Conservation (phyloP, 345 rosid species). For the Clausena lansium region DNA sequence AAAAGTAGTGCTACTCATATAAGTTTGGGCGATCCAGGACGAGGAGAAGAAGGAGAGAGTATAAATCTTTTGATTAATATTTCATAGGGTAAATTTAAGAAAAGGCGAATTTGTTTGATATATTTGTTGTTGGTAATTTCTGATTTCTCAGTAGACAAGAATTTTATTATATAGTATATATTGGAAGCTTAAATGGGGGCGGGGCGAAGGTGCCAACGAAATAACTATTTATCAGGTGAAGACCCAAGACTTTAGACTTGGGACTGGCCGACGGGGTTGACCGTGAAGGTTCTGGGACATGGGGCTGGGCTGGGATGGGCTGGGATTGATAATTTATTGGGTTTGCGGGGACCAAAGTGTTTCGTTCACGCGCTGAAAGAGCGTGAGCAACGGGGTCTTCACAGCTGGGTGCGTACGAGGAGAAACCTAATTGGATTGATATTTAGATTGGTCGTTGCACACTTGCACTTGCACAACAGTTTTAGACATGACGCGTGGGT, state of each 20-base stretch:
- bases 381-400: neutral
- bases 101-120: slow-evolving; percentile 30
- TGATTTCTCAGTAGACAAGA: slow-evolving; percentile 10
- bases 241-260: too few species aligned
- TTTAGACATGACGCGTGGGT: slow-evolving; percentile 2
- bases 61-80: too few species aligned
- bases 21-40: too few species aligned
- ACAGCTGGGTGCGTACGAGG: neutral
- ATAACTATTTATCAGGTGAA: neutral
- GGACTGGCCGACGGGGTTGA: neutral
- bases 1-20: neutral
- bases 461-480: too few species aligned
- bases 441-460: neutral
- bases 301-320: too few species aligned
- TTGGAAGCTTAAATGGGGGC: neutral
- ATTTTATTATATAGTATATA: too few species aligned
- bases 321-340: too few species aligned
- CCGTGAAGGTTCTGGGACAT: neutral
- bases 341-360: neutral
- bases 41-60: too few species aligned
- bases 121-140: slow-evolving; percentile 18
- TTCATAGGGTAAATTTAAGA: too few species aligned
- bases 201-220: neutral
- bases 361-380: neutral
- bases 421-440: neutral